Conservation (phyloP, 164 flowering plant genomes). For the Nymphaea colorata region DNA sequence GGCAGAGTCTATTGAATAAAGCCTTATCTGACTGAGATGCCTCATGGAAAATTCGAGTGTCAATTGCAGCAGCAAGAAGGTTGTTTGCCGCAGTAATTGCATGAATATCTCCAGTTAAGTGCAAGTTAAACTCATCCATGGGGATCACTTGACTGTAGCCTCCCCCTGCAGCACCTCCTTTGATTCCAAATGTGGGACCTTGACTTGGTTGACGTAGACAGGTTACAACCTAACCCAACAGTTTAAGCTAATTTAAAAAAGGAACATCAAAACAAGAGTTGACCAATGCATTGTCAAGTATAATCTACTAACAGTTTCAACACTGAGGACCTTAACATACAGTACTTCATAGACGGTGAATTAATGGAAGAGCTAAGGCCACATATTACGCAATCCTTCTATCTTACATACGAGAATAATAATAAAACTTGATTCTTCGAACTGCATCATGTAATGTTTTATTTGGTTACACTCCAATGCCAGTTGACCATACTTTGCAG, state of each 20-base stretch:
- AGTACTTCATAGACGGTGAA: neutral
- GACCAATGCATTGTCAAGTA: neutral
- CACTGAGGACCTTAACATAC: neutral
- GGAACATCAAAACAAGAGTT: neutral
- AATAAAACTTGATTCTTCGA: too few relatives aligned
- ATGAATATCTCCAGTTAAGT: conserved; percentile 95
- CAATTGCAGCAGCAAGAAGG: conserved; percentile 98
- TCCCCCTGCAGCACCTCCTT: conserved; percentile 99
- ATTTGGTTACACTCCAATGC: too few relatives aligned
- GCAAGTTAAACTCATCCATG: conserved; percentile 98
- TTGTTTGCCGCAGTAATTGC: conserved; percentile 99
- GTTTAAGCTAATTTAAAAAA: neutral
- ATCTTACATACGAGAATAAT: too few relatives aligned
- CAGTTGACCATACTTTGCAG: too few relatives aligned
- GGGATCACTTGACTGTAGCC: conserved; percentile 99
- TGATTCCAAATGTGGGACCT: conserved; percentile 99
- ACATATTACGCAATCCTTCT: too few relatives aligned
- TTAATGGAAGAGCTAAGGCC: neutral
- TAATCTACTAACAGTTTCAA: neutral
- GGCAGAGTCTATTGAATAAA: conserved; percentile 82
- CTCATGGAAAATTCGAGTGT: conserved; percentile 88
- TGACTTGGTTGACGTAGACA: conserved; percentile 97
- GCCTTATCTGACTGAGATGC: conserved; percentile 88
- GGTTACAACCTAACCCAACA: conserved; percentile 60
- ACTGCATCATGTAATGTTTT: too few relatives aligned